Evolutionary conservation across 768 basidiomycete species (phyloP).

Genomic region (Naganishia friedmannii): DNA sequence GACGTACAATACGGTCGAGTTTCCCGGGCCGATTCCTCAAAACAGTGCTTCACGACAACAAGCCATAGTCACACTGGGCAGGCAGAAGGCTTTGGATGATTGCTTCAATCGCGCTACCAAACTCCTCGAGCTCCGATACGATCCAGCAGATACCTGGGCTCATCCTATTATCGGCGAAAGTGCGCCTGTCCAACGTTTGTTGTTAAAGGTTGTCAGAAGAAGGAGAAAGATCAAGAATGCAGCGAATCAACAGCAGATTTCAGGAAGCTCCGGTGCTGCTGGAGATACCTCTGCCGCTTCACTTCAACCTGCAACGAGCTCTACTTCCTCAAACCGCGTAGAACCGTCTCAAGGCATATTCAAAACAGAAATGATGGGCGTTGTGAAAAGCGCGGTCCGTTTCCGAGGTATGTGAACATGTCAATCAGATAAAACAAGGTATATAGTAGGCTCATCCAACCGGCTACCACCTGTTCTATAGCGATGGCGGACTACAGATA

Average conservation of each 20-base stretch:
- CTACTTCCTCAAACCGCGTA: neutral
- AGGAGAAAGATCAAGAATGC: conserved; percentile 54
- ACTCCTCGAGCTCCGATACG: conserved; percentile 71
- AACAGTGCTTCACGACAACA: conserved; percentile 8
- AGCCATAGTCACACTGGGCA: conserved; percentile 17
- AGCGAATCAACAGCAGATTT: neutral
- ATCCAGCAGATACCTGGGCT: conserved; percentile 70
- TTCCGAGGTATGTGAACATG: conserved; percentile 71
- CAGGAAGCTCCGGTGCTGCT: neutral
- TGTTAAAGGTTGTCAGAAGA: conserved; percentile 77
- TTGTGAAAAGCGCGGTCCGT: conserved; percentile 75
- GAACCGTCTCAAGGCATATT: conserved; percentile 61
- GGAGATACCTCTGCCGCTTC: neutral
- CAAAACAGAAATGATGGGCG: conserved; percentile 68
- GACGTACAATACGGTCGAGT: conserved; percentile 29
- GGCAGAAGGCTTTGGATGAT: conserved; percentile 59
- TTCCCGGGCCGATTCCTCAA: conserved; percentile 22
- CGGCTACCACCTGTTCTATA: conserved; percentile 46
- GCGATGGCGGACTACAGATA: conserved; percentile 95
- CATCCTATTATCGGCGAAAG: conserved; percentile 83
- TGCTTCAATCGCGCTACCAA: conserved; percentile 59
- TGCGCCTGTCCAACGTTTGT: conserved; percentile 71
- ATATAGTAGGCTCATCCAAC: neutral
- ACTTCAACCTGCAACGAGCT: too few species aligned
- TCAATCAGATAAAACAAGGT: conserved; percentile 1